Base-by-base conservation (phyloP, 352 stramenopile species). In the Plasmopara halstedii region DNA sequence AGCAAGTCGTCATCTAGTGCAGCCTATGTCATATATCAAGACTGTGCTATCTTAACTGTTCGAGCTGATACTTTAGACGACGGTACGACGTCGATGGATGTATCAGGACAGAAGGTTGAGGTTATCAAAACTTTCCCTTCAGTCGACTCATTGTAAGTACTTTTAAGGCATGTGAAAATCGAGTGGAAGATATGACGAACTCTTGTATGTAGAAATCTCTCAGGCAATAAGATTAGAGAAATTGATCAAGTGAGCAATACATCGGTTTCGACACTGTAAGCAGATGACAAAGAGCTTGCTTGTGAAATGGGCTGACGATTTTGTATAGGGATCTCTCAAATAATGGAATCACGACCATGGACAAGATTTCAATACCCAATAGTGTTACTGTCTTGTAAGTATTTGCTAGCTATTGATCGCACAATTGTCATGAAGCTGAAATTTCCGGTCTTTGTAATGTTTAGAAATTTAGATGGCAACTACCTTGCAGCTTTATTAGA, bases 31-130 rank as follows among this genome's bases (percentile, higher is more conserved):
- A 61, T 67, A 34, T 64, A 58, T 42, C 56, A 54, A 38, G 39
- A 64, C 41, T 67, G 58, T 34, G 44, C 53, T 4, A 67, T 67
- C 21, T 29, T 61, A 38, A 67, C 54, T 3, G 56, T 67, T 17
- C 40, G 22, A 20, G 38, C 58, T 2, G 43, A 55, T 22, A 58
- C 20, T 1, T 36, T 54, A 39, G 60, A 45, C 32, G 56, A 69
- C 32, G 60, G 60, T 32, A 66, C 41, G 7, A 51, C 29, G 21
- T 54, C 56, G 15, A 63, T 69, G 49, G 56, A 69, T 35, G 60
- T 51, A 9, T 66, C 60, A 0, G 42, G 51, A 14, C 45, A 59
- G 42, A 31, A 40, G 7, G 56, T 69, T 13, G 41, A 58, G 22
- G 15, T 56, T 5, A 50, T 69, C 23, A 1, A 53, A 31, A 69